Evolutionary conservation across 2,329 filamentous ascomycete species (phyloP).

Genomic region (Pseudocercospora eumusae): DNA sequence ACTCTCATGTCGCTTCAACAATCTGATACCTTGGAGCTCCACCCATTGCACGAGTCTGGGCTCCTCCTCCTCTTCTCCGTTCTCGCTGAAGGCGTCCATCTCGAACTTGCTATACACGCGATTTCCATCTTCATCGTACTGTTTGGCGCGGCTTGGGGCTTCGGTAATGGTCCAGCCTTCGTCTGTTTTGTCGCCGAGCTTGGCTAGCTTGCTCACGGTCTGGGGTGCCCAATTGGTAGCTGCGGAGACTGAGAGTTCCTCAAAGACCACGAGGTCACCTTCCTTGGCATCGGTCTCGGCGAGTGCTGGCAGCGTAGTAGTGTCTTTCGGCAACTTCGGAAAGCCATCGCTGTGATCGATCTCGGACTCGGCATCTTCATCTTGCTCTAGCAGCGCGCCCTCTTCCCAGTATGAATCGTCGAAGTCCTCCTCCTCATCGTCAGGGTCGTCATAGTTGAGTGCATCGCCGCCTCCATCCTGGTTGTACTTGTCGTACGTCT

Average conservation of each 20-base stretch:
- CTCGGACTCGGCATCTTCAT: slow-evolving; percentile 28
- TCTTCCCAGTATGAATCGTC: slow-evolving; percentile 38
- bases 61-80: slow-evolving; percentile 50
- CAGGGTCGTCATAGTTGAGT: slow-evolving; percentile 49
- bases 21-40: slow-evolving; percentile 12
- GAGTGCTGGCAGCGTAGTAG: slow-evolving; percentile 55
- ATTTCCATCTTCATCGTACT: slow-evolving; percentile 69
- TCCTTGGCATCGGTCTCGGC: slow-evolving; percentile 50
- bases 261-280: slow-evolving; percentile 70
- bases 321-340: slow-evolving; percentile 43
- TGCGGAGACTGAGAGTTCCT: slow-evolving; percentile 62
- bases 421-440: slow-evolving; percentile 27
- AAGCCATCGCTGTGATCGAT: slow-evolving; percentile 57
- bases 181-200: slow-evolving; percentile 59
- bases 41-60: slow-evolving; percentile 29
- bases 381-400: slow-evolving; percentile 30
- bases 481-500: slow-evolving; percentile 43
- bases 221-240: slow-evolving; percentile 68
- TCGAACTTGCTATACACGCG: slow-evolving; percentile 79
- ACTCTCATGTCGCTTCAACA: slow-evolving; percentile 14
- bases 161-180: slow-evolving; percentile 56
- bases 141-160: slow-evolving; percentile 59
- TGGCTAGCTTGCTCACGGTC: slow-evolving; percentile 64
- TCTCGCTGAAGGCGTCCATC: slow-evolving; percentile 61
- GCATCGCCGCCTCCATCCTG: slow-evolving; percentile 37